These are phyloP conservation scores for Colletotrichum falcatum DNA, from an alignment of 2,329 filamentous ascomycete species.

Conservation along the genomic window DNA sequence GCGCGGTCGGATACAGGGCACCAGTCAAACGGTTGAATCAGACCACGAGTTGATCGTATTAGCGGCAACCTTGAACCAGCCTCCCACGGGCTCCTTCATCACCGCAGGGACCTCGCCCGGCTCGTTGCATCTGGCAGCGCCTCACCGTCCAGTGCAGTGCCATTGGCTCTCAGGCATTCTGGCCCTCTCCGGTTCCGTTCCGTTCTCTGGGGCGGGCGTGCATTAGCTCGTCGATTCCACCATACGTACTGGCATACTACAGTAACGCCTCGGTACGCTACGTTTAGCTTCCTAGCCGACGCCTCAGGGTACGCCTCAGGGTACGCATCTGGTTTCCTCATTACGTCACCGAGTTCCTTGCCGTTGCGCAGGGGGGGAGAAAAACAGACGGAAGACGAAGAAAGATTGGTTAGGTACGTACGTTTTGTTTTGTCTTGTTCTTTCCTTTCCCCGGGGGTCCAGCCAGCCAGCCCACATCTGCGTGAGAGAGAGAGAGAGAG, in stretches of 20 bases:
- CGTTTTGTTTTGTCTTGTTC: background rate
- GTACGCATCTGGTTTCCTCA: background rate
- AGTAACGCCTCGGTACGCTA: background rate
- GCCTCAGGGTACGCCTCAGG: conserved; percentile 32
- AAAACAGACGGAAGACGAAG: too few species aligned
- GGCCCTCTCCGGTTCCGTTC: conserved; percentile 27
- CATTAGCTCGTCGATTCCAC: conserved; percentile 18
- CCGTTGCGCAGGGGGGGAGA: conserved; percentile 17
- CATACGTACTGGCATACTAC: background rate
- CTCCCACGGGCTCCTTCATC: too few species aligned
- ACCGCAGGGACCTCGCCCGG: background rate
- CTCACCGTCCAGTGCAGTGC: background rate
- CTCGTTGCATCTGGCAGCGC: background rate
- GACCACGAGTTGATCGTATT: background rate
- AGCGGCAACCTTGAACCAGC: conserved; percentile 5
- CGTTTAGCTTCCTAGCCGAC: conserved; percentile 28
- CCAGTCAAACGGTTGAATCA: conserved; percentile 29
- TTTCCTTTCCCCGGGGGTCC: background rate
- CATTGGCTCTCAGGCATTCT: background rate
- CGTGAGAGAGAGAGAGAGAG: background rate
- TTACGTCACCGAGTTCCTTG: conserved; percentile 29
- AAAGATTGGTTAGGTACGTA: too few species aligned
- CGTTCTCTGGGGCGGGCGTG: conserved; percentile 20
- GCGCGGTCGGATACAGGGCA: background rate
- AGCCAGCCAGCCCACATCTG: background rate